Evolutionary conservation across 1,139 yeast species (phyloP).

Genomic region (Magnusiomyces starmeri): DNA sequence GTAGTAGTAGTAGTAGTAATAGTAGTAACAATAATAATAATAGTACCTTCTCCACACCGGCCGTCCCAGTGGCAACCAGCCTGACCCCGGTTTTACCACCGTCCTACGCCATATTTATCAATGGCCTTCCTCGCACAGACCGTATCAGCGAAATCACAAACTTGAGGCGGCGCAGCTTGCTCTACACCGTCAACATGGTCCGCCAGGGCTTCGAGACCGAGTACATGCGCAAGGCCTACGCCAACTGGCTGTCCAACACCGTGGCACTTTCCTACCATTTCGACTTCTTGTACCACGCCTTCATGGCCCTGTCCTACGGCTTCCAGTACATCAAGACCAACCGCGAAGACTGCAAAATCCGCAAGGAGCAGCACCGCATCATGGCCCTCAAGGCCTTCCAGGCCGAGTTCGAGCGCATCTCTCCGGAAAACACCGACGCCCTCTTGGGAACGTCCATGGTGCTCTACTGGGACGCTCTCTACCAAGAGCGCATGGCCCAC

Average conservation of each 20-base stretch:
- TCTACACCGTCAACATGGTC: slow-evolving; percentile 10
- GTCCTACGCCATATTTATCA: neutral
- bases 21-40: neutral
- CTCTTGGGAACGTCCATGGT: slow-evolving; percentile 28
- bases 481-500: slow-evolving; percentile 27
- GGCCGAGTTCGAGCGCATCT: slow-evolving; percentile 21
- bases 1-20: neutral
- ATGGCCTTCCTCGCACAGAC: slow-evolving; percentile 1
- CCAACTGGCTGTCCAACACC: slow-evolving; percentile 27
- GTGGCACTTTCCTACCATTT: slow-evolving; percentile 23
- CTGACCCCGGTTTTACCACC: neutral
- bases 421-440: slow-evolving; percentile 26
- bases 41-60: neutral
- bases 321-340: slow-evolving; percentile 24
- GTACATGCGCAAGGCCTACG: slow-evolving; percentile 26
- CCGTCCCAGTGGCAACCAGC: neutral
- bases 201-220: slow-evolving; percentile 31
- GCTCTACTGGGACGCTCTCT: slow-evolving; percentile 31
- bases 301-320: slow-evolving; percentile 30
- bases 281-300: slow-evolving; percentile 28
- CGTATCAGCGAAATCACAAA: slow-evolving; percentile 9
- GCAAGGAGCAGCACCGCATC: slow-evolving; percentile 27
- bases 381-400: slow-evolving; percentile 27
- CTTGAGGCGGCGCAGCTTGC: slow-evolving; percentile 10
- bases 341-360: slow-evolving; percentile 17